Base-by-base conservation (phyloP, 163 green algal species). In the Smithsoniella earleae region DNA sequence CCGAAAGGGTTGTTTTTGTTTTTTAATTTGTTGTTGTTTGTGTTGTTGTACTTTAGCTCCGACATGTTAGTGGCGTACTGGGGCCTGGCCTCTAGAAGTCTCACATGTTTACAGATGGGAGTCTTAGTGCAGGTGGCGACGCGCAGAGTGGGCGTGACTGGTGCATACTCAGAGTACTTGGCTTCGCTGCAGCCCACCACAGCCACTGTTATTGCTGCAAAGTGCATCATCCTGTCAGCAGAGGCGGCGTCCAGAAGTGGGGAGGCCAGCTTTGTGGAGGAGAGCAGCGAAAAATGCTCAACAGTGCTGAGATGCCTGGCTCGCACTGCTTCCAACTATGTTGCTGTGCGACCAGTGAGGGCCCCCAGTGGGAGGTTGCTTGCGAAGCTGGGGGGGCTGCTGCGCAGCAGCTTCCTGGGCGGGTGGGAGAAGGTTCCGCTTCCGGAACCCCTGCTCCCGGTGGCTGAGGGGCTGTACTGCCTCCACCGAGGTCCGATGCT, bases 381-480 rank as follows among this genome's bases (percentile, higher is more conserved):
- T n/a, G n/a, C n/a, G n/a, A n/a, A n/a, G 20, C 55, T 66, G 55
- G 55, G 55, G 22, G 25, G 22, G 55, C 55, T 66, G 18, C 55
- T 66, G 25, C 16, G 22, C 3, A 31, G 25, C 55, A 34, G 55
- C 10, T 20, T 66, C 55, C 43, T 31, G 5, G 55, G 55, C 20
- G 55, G 16, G 55, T 28, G 13, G 3, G 5, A 64, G 49, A 64
- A n/a, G n/a, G n/a, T n/a, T n/a, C n/a, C n/a, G n/a, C n/a, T n/a
- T n/a, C n/a, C n/a, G n/a, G n/a, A n/a, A n/a, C n/a, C n/a, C n/a
- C n/a, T n/a, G n/a, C n/a, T 74, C 46, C 46, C 66, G 27, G 20
- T 83, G 73, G 34, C 63, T 62, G 81, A 88, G 81, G 73, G 62
- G 34, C 74, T 88, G 64, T 88, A 84, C 66, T 76, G 84, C 52